Evolutionary conservation across 306 rosid species (phyloP).

Genomic region (Rubus parviflorus): DNA sequence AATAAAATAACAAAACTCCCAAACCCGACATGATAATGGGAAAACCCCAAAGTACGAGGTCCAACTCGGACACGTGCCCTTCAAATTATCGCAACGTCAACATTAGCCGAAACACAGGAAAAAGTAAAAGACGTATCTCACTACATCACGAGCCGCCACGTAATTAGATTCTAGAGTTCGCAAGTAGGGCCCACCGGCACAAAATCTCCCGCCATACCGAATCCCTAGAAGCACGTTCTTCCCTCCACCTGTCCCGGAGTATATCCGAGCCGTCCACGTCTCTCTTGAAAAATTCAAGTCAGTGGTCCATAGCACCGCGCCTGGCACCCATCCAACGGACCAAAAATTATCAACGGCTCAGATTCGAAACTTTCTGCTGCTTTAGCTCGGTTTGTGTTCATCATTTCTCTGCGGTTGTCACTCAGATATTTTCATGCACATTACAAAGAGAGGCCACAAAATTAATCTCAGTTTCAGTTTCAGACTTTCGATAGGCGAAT

Average conservation of each 20-base stretch:
- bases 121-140: slow-evolving; percentile 8
- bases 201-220: slow-evolving; percentile 33
- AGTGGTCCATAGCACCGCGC: slow-evolving; percentile 34
- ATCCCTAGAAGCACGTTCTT: slow-evolving; percentile 27
- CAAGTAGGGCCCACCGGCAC: slow-evolving; percentile 24
- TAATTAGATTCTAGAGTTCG: slow-evolving; percentile 17
- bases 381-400: neutral
- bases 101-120: neutral
- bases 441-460: neutral
- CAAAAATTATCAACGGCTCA: slow-evolving; percentile 29
- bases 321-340: slow-evolving; percentile 41
- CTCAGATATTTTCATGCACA: slow-evolving; percentile 25
- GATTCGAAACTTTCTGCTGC: slow-evolving; percentile 14
- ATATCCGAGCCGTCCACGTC: slow-evolving; percentile 75
- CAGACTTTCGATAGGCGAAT: too few relatives aligned
- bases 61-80: slow-evolving; percentile 38
- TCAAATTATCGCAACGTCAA: neutral
- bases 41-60: neutral
- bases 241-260: slow-evolving; percentile 41
- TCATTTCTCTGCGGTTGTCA: neutral
- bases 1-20: neutral
- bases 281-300: slow-evolving; percentile 30
- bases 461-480: neutral
- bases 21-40: neutral
- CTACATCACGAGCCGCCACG: slow-evolving; percentile 52